Evolutionary conservation across 2,329 filamentous ascomycete species (phyloP), one percentile per base, ranked within the genome.

Genomic region (Aureobasidium sp.): DNA sequence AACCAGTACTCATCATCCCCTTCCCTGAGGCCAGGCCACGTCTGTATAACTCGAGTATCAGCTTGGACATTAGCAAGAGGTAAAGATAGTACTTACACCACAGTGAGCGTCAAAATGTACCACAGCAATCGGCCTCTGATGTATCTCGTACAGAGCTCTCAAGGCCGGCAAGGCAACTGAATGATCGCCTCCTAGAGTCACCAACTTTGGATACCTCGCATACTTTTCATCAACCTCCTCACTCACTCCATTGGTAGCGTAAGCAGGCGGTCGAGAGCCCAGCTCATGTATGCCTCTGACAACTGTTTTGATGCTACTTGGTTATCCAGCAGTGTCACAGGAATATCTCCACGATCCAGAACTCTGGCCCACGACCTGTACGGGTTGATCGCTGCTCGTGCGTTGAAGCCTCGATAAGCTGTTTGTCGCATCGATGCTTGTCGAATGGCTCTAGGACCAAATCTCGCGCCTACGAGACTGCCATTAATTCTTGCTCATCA

Each of bases 291-390:
- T 44, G 40, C 40, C 40, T 44, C 40, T 44, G 40, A 44, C 40
- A 44, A 4, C 5, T 47, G 44, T 29, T 24, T 47, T 19, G 24
- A 12, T 9, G 91, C 92, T 15, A 96, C 79, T 1, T 79, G 84
- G 72, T 96, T 96, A 77, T 96, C 90, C 68, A 95, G 87, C 0
- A 91, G 91, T 0, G 88, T 89, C 66, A 95, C 81, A 31, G 91
- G 91, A 61, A 96, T 91, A 72, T 96, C 91, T 52, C 91, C 91
- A 73, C 92, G 96, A 77, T 96, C 92, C 59, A 93, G 79, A 63
- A 96, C 84, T 44, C 78, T 85, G 0, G 89, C 88, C 88, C 89
- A 93, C 61, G 82, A 87, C 47, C 79, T 78, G 76, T 94, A 96
- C 0, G 91, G 90, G 74, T 96, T 96, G 67, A 96, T 82, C 40